A percentile compares a stretch with the other conserved stretches of the same genome.
These are phyloP conservation scores for Bidens hawaiensis DNA, from an alignment of 140 eudicot species.

Conservation along the genomic window DNA sequence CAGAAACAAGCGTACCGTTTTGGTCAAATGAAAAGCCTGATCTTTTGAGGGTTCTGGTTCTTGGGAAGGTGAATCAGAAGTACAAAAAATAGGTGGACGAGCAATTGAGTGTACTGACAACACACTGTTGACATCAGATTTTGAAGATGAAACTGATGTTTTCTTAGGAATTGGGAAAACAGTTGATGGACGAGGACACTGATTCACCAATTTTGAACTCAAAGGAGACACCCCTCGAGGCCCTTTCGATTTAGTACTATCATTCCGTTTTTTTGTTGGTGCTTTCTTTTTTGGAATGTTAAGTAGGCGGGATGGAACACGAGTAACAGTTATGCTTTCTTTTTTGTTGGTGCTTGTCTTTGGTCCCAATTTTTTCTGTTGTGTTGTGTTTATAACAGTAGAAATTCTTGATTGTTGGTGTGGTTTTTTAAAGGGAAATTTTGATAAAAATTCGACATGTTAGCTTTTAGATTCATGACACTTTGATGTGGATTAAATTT, in stretches of 20 bases:
- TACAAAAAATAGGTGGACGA: slow-evolving; percentile 12
- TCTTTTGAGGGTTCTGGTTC: slow-evolving; percentile 10
- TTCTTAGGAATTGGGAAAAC: background rate
- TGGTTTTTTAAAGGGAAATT: slow-evolving; percentile 17
- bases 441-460: slow-evolving; percentile 15
- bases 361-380: slow-evolving; percentile 8
- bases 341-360: slow-evolving; percentile 2
- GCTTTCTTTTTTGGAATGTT: slow-evolving; percentile 25
- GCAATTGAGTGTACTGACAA: slow-evolving; percentile 16
- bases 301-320: slow-evolving; percentile 16
- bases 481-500: background rate
- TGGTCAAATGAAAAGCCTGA: slow-evolving; percentile 9
- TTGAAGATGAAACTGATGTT: slow-evolving; percentile 1
- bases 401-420: background rate
- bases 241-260: background rate
- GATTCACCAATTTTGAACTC: slow-evolving; percentile 16
- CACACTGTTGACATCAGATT: slow-evolving; percentile 6
- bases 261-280: slow-evolving; percentile 17
- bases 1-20: slow-evolving; percentile 16
- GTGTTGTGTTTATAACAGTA: background rate
- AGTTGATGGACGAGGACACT: slow-evolving; percentile 7
- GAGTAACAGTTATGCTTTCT: slow-evolving; percentile 9
- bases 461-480: slow-evolving; percentile 3
- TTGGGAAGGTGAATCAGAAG: background rate
- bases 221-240: slow-evolving; percentile 17